Evolutionary conservation across 164 flowering plant genomes (phyloP).

Genomic region (Umbilicus rupestris): DNA sequence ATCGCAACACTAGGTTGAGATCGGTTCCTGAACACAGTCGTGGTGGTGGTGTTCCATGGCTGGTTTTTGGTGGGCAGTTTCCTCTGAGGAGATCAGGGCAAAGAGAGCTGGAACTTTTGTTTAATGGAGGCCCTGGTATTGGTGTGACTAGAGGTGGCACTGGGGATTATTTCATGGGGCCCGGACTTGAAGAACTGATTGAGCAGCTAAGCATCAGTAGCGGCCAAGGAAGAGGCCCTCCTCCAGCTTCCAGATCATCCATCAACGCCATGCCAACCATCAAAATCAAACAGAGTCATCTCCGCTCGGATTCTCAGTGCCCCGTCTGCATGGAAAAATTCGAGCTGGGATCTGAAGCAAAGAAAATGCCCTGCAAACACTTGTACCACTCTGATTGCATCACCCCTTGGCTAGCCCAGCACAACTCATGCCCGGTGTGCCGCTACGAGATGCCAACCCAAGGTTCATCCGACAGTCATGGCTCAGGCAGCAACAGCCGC

Average conservation of each 20-base stretch:
- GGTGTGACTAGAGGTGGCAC: constrained; percentile 51
- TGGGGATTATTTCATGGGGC: constrained; percentile 71
- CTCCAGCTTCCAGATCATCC: constrained; percentile 71
- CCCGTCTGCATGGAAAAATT: constrained; percentile 79
- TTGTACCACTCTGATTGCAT: constrained; percentile 79
- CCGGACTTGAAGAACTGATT: constrained; percentile 73
- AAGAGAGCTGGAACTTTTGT: constrained; percentile 51
- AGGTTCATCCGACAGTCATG: constrained; percentile 14
- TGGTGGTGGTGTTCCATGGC: constrained; percentile 42
- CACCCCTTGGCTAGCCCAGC: constrained; percentile 78
- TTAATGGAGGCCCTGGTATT: constrained; percentile 55
- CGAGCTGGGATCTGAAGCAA: constrained; percentile 63
- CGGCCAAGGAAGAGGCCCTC: constrained; percentile 41
- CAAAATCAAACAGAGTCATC: constrained; percentile 58
- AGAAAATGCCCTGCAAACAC: constrained; percentile 78
- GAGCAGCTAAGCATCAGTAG: constrained; percentile 55
- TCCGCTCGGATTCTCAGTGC: constrained; percentile 66
- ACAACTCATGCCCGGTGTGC: constrained; percentile 86
- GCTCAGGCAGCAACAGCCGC: constrained; percentile 13
- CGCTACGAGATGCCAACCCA: constrained; percentile 54
- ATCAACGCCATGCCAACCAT: constrained; percentile 77
- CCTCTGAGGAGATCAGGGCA: constrained; percentile 51
- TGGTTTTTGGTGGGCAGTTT: constrained; percentile 68
- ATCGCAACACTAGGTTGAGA: constrained; percentile 40
- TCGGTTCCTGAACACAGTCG: constrained; percentile 24